Evolutionary conservation across 2,329 filamentous ascomycete species (phyloP).

Genomic region (Epichloe typhina): DNA sequence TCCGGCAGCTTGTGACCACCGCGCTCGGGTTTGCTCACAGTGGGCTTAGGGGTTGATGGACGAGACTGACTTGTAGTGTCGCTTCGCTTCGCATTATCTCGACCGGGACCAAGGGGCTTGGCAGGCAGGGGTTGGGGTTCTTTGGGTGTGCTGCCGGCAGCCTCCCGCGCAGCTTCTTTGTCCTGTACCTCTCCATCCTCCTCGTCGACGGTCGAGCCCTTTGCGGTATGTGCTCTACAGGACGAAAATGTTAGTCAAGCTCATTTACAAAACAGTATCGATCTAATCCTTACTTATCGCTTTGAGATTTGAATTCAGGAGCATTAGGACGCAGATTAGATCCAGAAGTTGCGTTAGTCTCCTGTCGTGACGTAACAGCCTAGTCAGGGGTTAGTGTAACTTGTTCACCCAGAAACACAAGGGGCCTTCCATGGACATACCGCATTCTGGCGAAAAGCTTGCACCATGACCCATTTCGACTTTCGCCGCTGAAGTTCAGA

Average conservation of each 20-base stretch:
- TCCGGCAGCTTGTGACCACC: constrained; percentile 25
- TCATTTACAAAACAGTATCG: background rate
- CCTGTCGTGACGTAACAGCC: constrained; percentile 16
- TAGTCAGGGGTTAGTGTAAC: constrained; percentile 7
- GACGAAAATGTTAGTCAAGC: constrained; percentile 8
- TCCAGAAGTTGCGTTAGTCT: constrained; percentile 16
- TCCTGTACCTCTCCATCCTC: constrained; percentile 67
- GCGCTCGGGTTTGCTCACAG: constrained; percentile 14
- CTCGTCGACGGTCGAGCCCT: constrained; percentile 30
- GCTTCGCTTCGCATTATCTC: constrained; percentile 17
- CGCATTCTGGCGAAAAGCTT: constrained; percentile 54
- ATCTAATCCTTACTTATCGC: constrained; percentile 22
- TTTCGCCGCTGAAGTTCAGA: constrained; percentile 56
- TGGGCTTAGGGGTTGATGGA: constrained; percentile 17
- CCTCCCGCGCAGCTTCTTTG: constrained; percentile 14
- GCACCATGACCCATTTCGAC: constrained; percentile 58
- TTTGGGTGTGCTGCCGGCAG: constrained; percentile 12
- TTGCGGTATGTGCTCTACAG: constrained; percentile 9
- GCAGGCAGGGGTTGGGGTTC: constrained; percentile 20
- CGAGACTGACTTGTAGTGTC: constrained; percentile 10
- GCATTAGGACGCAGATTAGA: constrained; percentile 45
- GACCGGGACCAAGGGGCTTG: constrained; percentile 15
- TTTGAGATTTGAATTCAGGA: constrained; percentile 48
- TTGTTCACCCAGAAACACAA: background rate
- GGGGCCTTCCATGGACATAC: constrained; percentile 26